Base-by-base conservation (phyloP, 495 filamentous ascomycete species). In the Trichoderma reesei region DNA sequence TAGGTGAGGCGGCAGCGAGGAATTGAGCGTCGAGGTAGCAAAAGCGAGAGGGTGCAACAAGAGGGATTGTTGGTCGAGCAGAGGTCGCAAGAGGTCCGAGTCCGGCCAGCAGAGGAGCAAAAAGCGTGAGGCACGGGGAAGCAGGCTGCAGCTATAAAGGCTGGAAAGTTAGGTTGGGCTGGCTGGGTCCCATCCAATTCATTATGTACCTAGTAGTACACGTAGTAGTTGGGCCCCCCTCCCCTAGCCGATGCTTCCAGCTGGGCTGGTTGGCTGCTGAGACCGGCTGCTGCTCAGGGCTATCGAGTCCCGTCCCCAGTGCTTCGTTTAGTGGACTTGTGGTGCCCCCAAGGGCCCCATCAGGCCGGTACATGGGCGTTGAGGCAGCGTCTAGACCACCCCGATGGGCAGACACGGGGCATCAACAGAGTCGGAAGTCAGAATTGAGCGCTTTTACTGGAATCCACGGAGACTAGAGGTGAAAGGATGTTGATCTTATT, bases 201-300 rank as follows among this genome's bases (percentile, higher is more conserved):
- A 26, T 26, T 26, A n/a, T n/a, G n/a, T n/a, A n/a, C n/a, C n/a
- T n/a, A n/a, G n/a, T n/a, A n/a, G n/a, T n/a, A n/a, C n/a, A 26
- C 26, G 1, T 26, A 26, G 26, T 26, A 26, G 26, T 26, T 26
- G 26, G 26, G 26, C 1, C 26, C 26, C 26, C 26, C 26, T 26
- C 42, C 42, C 34, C 26, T 31, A n/a, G 51, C 51, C 20, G 9
- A 20, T 56, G 9, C 5, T 56, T 11, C 31, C 31, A 7, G 51
- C 51, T 31, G n/a, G n/a, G n/a, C 51, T 56, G 51, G 51, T 56
- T 56, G 51, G 51, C 51, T 56, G 51, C 42, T 14, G 42, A 46
- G 13, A 46, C 42, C 13, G 7, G 42, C 42, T 46, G 42, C 38
- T 39, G 11, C 38, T 6, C 38, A 39, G 26, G 26, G 26, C 26